These are phyloP conservation scores for Hypoxylon cercidicola DNA, from an alignment of 495 filamentous ascomycete genomes.

Conservation along the genomic window DNA sequence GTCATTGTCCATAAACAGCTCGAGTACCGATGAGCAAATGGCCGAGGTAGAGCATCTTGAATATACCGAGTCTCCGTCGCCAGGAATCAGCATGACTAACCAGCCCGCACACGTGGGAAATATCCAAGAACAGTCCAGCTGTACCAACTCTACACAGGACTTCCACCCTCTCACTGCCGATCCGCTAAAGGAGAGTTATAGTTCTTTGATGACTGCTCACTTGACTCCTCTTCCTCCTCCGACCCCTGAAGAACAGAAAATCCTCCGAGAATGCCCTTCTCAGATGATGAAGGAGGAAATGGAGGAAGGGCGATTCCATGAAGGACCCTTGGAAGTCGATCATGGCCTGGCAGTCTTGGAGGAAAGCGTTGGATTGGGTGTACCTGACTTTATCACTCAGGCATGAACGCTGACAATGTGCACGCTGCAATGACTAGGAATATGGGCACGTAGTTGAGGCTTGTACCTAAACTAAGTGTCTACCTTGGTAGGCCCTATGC, in stretches of 20 bases:
- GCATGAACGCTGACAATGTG: constrained; percentile 17
- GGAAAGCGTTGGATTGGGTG: constrained; percentile 62
- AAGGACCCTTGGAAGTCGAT: constrained; percentile 54
- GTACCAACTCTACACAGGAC: background rate
- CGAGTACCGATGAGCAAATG: background rate
- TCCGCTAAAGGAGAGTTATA: constrained; percentile 2
- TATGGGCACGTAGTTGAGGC: background rate
- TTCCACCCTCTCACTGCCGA: background rate
- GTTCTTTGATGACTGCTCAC: constrained; percentile 20
- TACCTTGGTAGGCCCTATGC: background rate
- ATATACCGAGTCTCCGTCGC: background rate
- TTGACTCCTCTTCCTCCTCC: constrained; percentile 30
- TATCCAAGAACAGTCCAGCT: background rate
- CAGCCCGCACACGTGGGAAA: background rate
- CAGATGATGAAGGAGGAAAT: constrained; percentile 26
- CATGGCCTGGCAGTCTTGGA: constrained; percentile 68
- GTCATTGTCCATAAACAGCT: background rate
- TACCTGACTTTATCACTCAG: constrained; percentile 63
- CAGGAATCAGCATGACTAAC: background rate
- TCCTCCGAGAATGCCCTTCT: constrained; percentile 9
- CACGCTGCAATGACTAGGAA: background rate
- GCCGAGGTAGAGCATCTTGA: background rate
- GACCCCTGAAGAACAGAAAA: constrained; percentile 32
- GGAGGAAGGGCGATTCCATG: constrained; percentile 35
- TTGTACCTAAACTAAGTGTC: too few species aligned